Conservation (phyloP, 768 basidiomycete genomes). For the Sporobolomyces phaffii region DNA sequence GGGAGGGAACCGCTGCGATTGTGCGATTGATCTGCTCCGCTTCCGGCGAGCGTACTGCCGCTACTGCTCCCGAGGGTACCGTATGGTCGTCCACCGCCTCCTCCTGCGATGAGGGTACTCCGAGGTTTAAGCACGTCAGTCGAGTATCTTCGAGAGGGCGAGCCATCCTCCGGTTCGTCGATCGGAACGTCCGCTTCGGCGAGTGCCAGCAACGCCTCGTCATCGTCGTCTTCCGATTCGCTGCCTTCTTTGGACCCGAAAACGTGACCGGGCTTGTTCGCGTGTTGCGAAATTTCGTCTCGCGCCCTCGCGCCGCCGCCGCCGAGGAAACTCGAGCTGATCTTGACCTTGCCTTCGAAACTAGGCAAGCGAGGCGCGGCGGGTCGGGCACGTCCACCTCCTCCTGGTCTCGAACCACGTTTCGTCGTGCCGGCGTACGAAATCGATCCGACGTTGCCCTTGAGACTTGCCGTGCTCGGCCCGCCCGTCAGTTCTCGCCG, state of each 20-base stretch:
- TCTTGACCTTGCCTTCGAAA: conserved; percentile 28
- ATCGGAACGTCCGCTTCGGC: conserved; percentile 18
- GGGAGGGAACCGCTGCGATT: conserved; percentile 51
- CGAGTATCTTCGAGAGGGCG: conserved; percentile 19
- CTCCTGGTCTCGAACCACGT: conserved; percentile 16
- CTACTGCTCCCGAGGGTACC: conserved; percentile 23
- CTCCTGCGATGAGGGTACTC: not conserved
- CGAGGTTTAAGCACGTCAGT: conserved; percentile 24
- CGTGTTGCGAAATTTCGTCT: not conserved
- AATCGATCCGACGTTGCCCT: conserved; percentile 38
- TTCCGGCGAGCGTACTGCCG: conserved; percentile 48
- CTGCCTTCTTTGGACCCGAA: conserved; percentile 5
- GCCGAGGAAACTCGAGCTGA: not conserved
- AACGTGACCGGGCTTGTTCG: not conserved
- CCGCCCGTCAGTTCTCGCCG: conserved; percentile 10
- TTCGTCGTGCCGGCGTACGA: conserved; percentile 35
- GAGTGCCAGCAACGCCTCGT: conserved; percentile 25
- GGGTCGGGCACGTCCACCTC: conserved; percentile 12
- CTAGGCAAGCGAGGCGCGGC: conserved; percentile 9
- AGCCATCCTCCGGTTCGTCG: conserved; percentile 24
- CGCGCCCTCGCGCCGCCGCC: too few relatives aligned
- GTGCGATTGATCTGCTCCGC: conserved; percentile 66
- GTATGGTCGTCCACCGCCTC: conserved; percentile 1
- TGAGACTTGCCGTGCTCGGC: not conserved
- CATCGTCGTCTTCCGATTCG: conserved; percentile 21